Base-by-base conservation (phyloP, 495 filamentous ascomycete genomes). In the Penicillium parvum region DNA sequence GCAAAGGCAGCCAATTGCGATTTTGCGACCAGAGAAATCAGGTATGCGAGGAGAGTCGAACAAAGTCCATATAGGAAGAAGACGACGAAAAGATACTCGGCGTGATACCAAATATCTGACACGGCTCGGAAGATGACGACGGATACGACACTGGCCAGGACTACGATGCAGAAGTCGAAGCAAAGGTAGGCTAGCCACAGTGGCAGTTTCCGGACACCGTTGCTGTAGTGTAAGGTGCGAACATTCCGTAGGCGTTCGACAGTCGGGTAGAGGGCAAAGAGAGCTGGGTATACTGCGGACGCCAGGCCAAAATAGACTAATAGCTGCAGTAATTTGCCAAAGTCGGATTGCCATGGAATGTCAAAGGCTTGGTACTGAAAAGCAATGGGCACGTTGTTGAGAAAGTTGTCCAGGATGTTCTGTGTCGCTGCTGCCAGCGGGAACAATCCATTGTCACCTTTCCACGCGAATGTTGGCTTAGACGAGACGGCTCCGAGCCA, bases 221-320 rank as follows among this genome's bases (percentile, higher is more conserved):
- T 94, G 34, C 85, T 89, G 64, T 91, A 96, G 53, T 96, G 84
- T 30, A 96, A 66, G 10, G 85, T 84, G 22, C 90, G 74, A 21
- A 96, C 84, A 39, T 88, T 83, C 7, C 82, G 64, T 8, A 87
- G 68, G 8, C 89, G 74, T 60, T 95, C 89, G 4, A 84, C 58
- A 3, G 86, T 92, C 17, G 86, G 86, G 63, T 95, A 95, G 12
- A 95, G 73, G 1, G 84, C 80, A 52, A 92, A 94, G 67, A 95
- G 88, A 18, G 80, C 86, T 4, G 89, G 89, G 57, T 81, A 92
- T 0, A 79, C 81, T 12, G 76, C 71, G 69, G 90, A 79, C 11
- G 79, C 85, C 2, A 95, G 71, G 18, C 84, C 80, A 51, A 89
- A 80, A 59, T 95, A 95, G 8, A 83, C 72, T 18, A 90, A 68